Evolutionary conservation across 768 basidiomycete genomes (phyloP).

Genomic region (Boletellus ananiceps): DNA sequence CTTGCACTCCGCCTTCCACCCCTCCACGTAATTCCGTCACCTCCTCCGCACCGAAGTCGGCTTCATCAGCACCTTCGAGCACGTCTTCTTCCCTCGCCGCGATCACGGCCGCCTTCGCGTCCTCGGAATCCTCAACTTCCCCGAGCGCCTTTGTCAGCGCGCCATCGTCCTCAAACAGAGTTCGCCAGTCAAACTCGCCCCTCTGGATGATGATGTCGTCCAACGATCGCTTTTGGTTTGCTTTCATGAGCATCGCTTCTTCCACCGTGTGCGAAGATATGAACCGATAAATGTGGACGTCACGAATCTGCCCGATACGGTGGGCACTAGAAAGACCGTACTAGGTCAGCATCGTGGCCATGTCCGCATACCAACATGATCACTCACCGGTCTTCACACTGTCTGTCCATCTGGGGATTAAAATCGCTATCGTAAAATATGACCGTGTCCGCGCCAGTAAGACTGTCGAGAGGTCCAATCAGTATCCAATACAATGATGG

Average conservation of each 20-base stretch:
- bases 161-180: conserved; percentile 61
- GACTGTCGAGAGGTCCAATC: conserved; percentile 35
- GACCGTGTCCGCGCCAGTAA: conserved; percentile 90
- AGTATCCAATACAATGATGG: conserved; percentile 17
- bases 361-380: not conserved
- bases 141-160: conserved; percentile 73
- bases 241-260: conserved; percentile 93
- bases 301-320: conserved; percentile 95
- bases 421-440: conserved; percentile 98
- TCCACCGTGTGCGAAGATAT: conserved; percentile 89
- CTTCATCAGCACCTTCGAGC: conserved; percentile 73
- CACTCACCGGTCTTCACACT: conserved; percentile 88
- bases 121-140: conserved; percentile 85
- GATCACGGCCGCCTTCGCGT: conserved; percentile 73
- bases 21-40: conserved; percentile 25
- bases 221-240: conserved; percentile 93
- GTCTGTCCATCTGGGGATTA: conserved; percentile 96
- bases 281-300: conserved; percentile 95
- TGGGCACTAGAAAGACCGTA: conserved; percentile 59
- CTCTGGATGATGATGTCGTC: conserved; percentile 90
- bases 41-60: conserved; percentile 64
- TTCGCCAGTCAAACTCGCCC: conserved; percentile 93
- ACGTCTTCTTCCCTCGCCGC: conserved; percentile 71
- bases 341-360: not conserved
- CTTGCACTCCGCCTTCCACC: conserved; percentile 24